Evolutionary conservation across 2,329 filamentous ascomycete genomes (phyloP).

Genomic region (Monilinia fructigena): DNA sequence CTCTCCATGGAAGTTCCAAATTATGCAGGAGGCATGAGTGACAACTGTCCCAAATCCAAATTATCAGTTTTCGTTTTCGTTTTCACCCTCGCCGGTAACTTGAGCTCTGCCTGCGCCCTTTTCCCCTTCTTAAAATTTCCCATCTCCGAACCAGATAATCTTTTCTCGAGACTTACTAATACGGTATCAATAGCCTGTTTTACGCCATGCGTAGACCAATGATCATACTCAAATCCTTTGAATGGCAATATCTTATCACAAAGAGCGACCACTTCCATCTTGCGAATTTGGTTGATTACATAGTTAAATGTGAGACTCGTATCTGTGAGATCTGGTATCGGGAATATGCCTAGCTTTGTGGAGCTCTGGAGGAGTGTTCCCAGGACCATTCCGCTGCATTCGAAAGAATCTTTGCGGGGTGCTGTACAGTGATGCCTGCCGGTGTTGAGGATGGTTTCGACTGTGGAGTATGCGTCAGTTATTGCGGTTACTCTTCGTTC

Average conservation of each 20-base stretch:
- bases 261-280: conserved; percentile 13
- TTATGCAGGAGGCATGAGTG: not conserved
- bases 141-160: conserved; percentile 7
- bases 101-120: not conserved
- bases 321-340: conserved; percentile 6
- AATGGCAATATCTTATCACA: conserved; percentile 12
- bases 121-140: conserved; percentile 13
- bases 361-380: conserved; percentile 14
- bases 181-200: conserved; percentile 10
- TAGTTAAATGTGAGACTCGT: conserved; percentile 2
- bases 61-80: not conserved
- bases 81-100: not conserved
- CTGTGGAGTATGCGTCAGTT: conserved; percentile 5
- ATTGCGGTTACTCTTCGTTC: conserved; percentile 12
- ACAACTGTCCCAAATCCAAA: not conserved
- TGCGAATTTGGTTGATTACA: conserved; percentile 4
- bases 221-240: conserved; percentile 3
- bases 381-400: conserved; percentile 15
- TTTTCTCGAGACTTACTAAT: not conserved
- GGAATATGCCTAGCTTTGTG: conserved; percentile 16
- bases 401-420: not conserved
- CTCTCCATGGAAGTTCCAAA: too few relatives aligned
- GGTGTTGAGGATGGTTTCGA: conserved; percentile 5
- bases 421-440: conserved; percentile 14
- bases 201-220: conserved; percentile 18